Conservation (phyloP, 306 rosid genomes). For the Chamaecrista fasciculata region DNA sequence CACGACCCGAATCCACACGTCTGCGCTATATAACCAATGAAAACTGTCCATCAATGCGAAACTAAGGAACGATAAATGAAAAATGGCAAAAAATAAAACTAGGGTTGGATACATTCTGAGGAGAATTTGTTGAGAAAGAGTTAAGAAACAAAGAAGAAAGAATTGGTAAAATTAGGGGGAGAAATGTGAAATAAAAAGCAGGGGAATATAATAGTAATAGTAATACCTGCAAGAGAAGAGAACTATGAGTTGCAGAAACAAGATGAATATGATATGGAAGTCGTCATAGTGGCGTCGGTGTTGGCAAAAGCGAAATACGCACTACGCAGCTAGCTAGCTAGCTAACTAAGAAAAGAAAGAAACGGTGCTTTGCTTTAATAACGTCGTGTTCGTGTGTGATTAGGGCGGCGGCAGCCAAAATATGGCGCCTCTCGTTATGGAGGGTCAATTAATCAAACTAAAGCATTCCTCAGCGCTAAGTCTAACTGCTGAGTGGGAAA, state of each 20-base stretch:
- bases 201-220: too few species aligned
- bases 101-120: constrained; percentile 31
- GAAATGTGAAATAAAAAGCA: neutral
- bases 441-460: constrained; percentile 28
- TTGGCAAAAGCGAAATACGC: neutral
- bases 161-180: constrained; percentile 14
- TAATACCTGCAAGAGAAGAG: constrained; percentile 32
- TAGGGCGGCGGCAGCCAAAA: constrained; percentile 4
- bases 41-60: constrained; percentile 3
- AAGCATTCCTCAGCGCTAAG: too few species aligned
- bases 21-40: neutral
- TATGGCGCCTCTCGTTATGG: constrained; percentile 27
- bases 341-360: neutral
- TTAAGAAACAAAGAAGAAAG: neutral
- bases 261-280: neutral
- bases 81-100: neutral
- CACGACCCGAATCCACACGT: constrained; percentile 10
- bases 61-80: neutral
- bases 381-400: constrained; percentile 31
- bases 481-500: too few species aligned
- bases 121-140: neutral
- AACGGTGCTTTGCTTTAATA: constrained; percentile 22
- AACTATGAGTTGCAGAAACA: neutral
- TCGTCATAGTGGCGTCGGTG: constrained; percentile 9
- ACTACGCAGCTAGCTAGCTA: neutral